Percentiles rank a stretch among this genome's conserved stretches.
These are phyloP conservation scores for Blastomyces silverae DNA, from an alignment of 2,329 filamentous ascomycete genomes.

Conservation along the genomic window DNA sequence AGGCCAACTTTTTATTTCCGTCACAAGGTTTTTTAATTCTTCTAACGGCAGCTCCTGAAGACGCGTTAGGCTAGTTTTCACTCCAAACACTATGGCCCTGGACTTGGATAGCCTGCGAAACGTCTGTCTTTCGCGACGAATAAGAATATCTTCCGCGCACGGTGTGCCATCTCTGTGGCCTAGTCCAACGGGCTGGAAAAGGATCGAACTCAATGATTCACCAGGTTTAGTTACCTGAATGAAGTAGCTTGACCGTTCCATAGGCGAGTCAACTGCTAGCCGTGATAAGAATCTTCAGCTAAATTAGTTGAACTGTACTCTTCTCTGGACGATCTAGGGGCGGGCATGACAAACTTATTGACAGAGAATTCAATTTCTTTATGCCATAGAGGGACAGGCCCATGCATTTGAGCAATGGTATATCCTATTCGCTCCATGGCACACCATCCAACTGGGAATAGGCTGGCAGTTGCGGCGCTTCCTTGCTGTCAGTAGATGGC, in stretches of 20 bases:
- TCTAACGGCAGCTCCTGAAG: constrained; percentile 38
- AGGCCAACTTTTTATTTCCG: constrained; percentile 43
- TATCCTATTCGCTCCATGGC: constrained; percentile 46
- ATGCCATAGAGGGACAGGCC: constrained; percentile 46
- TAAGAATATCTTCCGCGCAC: constrained; percentile 38
- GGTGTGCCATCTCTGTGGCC: constrained; percentile 36
- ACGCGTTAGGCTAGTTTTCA: constrained; percentile 43
- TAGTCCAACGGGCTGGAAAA: constrained; percentile 41
- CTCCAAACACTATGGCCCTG: constrained; percentile 45
- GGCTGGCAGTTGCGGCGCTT: constrained; percentile 47
- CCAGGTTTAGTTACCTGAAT: constrained; percentile 42
- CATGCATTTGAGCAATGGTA: constrained; percentile 44
- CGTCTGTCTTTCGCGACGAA: constrained; percentile 47
- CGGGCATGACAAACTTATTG: constrained; percentile 34
- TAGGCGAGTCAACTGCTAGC: constrained; percentile 39
- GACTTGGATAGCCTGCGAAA: constrained; percentile 44
- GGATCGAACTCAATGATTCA: constrained; percentile 36
- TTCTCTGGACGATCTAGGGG: not conserved
- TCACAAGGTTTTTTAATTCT: constrained; percentile 39
- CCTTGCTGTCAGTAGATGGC: not conserved
- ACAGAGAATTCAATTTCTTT: constrained; percentile 41
- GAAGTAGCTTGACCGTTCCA: constrained; percentile 48
- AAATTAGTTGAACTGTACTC: constrained; percentile 14
- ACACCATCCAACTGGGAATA: constrained; percentile 50
- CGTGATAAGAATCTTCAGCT: constrained; percentile 41